Percentiles rank a stretch among this genome's conserved stretches.
phyloP scores from a whole-genome alignment of 176 grass and related monocot genomes.

The Aegilops tauschii region DNA sequence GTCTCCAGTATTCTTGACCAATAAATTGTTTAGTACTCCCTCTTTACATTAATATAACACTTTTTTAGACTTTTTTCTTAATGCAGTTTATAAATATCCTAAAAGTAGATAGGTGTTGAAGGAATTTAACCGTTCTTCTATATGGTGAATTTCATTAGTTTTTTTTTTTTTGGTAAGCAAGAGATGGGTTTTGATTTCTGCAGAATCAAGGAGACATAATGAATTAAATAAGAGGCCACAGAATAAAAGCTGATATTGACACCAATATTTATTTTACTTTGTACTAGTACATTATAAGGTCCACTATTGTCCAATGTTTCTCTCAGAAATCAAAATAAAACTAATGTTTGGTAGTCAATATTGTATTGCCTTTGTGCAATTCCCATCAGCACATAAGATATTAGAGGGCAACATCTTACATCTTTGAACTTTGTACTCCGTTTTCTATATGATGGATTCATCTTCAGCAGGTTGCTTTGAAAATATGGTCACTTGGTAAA shows the following conservation, averaged over 20 bases:
- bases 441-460: conserved; percentile 9
- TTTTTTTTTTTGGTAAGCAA: not conserved
- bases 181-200: not conserved
- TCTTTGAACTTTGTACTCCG: not conserved
- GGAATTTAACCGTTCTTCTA: not conserved
- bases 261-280: not conserved
- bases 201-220: not conserved
- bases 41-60: not conserved
- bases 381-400: not conserved
- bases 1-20: not conserved
- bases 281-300: not conserved
- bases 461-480: not conserved
- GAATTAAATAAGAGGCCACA: not conserved
- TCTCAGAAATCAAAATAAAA: not conserved
- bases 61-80: not conserved
- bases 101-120: not conserved
- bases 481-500: not conserved
- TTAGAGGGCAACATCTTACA: not conserved
- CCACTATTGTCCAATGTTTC: not conserved
- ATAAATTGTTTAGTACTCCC: not conserved
- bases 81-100: not conserved
- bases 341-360: not conserved
- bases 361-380: not conserved
- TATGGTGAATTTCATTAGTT: not conserved
- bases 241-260: not conserved